Conservation (phyloP, 768 basidiomycete species). For the Crepidotus variabilis region DNA sequence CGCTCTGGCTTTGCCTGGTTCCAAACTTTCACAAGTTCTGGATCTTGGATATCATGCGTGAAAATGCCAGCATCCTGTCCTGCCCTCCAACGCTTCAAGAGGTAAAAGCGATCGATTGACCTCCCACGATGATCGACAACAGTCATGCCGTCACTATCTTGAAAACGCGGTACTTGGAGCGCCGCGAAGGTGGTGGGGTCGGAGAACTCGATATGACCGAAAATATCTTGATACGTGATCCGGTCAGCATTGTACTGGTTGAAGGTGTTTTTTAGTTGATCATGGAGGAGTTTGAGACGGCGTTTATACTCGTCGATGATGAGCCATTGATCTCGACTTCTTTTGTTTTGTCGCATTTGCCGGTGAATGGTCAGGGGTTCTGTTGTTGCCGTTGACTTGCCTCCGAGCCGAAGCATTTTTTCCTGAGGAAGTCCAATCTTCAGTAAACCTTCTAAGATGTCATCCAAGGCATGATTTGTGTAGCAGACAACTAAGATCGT, state of each 20-base stretch:
- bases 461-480: constrained; percentile 74
- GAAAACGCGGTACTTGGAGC: constrained; percentile 33
- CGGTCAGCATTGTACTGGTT: constrained; percentile 18
- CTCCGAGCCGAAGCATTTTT: constrained; percentile 54
- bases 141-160: constrained; percentile 40
- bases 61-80: constrained; percentile 45
- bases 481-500: constrained; percentile 69
- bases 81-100: constrained; percentile 43
- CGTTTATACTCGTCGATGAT: constrained; percentile 37
- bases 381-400: constrained; percentile 49
- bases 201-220: constrained; percentile 50
- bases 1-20: constrained; percentile 25
- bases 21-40: constrained; percentile 28
- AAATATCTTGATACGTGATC: constrained; percentile 25
- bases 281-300: constrained; percentile 8
- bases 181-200: constrained; percentile 41
- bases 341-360: constrained; percentile 23
- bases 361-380: constrained; percentile 40
- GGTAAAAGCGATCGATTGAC: constrained; percentile 30
- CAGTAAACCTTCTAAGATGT: constrained; percentile 61
- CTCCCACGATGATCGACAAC: constrained; percentile 37
- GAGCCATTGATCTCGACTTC: constrained; percentile 27
- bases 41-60: constrained; percentile 1
- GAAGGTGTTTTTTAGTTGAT: constrained; percentile 26
- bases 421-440: constrained; percentile 49